Percentiles rank a stretch among this genome's conserved stretches.
Evolutionary conservation across 192 early-diverging fungal genomes (phyloP).

Genomic region (Coemansia sp.): DNA sequence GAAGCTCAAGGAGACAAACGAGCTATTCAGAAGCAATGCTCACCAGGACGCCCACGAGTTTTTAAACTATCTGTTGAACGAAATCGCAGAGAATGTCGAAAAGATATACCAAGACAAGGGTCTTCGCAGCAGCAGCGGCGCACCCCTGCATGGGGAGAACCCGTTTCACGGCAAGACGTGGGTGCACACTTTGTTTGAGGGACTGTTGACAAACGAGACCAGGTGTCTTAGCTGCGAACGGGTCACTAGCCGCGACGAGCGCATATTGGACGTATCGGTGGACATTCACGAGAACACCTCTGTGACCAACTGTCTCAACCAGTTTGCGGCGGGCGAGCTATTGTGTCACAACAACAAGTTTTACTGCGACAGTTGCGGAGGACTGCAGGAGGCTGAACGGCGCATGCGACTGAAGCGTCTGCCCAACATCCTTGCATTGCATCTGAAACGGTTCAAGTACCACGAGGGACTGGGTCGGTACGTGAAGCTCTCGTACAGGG

Average conservation of each 20-base stretch:
- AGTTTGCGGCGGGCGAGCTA: constrained; percentile 94
- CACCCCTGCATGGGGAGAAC: constrained; percentile 25
- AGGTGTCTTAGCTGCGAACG: constrained; percentile 96
- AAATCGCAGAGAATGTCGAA: constrained; percentile 83
- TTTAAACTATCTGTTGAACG: constrained; percentile 91
- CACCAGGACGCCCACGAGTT: constrained; percentile 99
- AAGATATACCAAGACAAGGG: constrained; percentile 61
- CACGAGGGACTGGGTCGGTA: constrained; percentile 88
- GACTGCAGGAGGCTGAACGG: constrained; percentile 96
- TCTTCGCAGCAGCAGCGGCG: constrained; percentile 16
- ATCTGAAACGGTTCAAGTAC: constrained; percentile 98
- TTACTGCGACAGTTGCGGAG: constrained; percentile 92
- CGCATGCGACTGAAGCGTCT: constrained; percentile 94
- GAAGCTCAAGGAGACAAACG: constrained; percentile 93
- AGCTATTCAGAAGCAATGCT: constrained; percentile 87
- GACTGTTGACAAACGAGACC: constrained; percentile 93
- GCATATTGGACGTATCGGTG: constrained; percentile 93
- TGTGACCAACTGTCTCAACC: constrained; percentile 88
- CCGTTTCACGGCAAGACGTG: constrained; percentile 61
- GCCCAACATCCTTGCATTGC: constrained; percentile 93
- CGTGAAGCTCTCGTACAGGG: constrained; percentile 92
- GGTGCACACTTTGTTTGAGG: constrained; percentile 96
- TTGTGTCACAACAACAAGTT: constrained; percentile 97
- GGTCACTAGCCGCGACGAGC: constrained; percentile 89
- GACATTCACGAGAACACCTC: constrained; percentile 96